Base-by-base conservation (phyloP, 306 rosid genomes). In the Gastrolobium villosum region DNA sequence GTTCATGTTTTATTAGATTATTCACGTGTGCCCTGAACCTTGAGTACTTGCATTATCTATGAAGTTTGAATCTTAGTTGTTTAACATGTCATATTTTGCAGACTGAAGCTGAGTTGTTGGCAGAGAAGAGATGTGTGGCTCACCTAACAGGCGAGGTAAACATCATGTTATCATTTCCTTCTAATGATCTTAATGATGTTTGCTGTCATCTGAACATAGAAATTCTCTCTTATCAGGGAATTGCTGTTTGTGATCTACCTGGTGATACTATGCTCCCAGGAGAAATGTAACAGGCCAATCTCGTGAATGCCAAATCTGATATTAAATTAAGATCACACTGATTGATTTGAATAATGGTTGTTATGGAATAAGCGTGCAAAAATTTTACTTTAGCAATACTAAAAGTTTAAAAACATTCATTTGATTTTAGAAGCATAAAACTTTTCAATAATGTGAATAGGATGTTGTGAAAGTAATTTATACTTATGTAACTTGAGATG, bases 201-300 rank as follows among this genome's bases (percentile, higher is more conserved):
- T 35, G 40, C 7, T 26, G 50, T 43, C 48, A 74, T 46, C 72
- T 83, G 28, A 74, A 70, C 52, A 40, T 62, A 0, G 41, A 1
- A 4, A 5, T 44, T 8, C 1, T 79, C 15, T 70, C 0, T 7
- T 79, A n/a, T 60, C 84, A 94, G 98, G 99, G 99, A 57, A 65
- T 93, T 67, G 97, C 94, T 69, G 86, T 88, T 45, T 95, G 99
- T 86, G 99, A 93, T 85, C 86, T 95, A 69, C 98, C 97, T 7
- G 98, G 88, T 78, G 98, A 95, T 85, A 95, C 99, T 28, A 93
- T 93, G 99, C 98, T 93, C 74, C 99, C 99, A 0, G 97, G 98
- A 81, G 99, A 95, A 87, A 88, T 95, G 98, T 95, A 85, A 86
- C 52, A 31, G 41, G 44, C 70, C 35, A 28, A 57, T 34, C 76